These are phyloP conservation scores for Polytrichum formosum DNA, from an alignment of 225 moss, liverwort and hornwort genomes.

Conservation along the genomic window DNA sequence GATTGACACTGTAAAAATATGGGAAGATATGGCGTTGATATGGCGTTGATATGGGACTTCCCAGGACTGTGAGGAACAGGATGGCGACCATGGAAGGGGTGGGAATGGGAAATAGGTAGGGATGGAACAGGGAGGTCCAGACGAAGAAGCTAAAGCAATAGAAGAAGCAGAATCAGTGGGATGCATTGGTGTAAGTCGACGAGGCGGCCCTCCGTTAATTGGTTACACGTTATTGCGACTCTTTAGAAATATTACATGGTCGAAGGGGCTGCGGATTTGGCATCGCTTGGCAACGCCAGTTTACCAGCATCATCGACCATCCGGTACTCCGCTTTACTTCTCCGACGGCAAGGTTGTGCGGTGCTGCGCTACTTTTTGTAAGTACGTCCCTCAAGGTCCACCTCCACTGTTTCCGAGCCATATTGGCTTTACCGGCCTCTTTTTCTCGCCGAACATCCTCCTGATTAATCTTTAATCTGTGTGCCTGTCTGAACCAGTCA, in stretches of 20 bases:
- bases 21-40: no score
- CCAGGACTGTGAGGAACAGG: background rate
- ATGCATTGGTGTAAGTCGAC: slow-evolving; percentile 17
- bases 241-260: slow-evolving; percentile 37
- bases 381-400: slow-evolving; percentile 35
- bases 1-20: no score
- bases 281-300: slow-evolving; percentile 30
- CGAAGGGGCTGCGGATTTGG: slow-evolving; percentile 33
- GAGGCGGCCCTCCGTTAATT: slow-evolving; percentile 28
- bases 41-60: no score
- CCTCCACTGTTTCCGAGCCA: slow-evolving; percentile 11
- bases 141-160: slow-evolving; percentile 14
- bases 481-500: no score
- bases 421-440: no score
- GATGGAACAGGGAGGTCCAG: slow-evolving; percentile 33
- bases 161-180: slow-evolving; percentile 40
- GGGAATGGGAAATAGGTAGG: slow-evolving; percentile 37
- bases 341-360: slow-evolving; percentile 50
- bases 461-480: no score
- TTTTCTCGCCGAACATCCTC: no score
- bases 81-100: slow-evolving; percentile 38
- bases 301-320: slow-evolving; percentile 15
- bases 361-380: slow-evolving; percentile 62
- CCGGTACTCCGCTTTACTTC: slow-evolving; percentile 31
- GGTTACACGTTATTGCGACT: slow-evolving; percentile 41